Conservation (phyloP, 306 rosid genomes). For the Pterocarpus macrocarpus region DNA sequence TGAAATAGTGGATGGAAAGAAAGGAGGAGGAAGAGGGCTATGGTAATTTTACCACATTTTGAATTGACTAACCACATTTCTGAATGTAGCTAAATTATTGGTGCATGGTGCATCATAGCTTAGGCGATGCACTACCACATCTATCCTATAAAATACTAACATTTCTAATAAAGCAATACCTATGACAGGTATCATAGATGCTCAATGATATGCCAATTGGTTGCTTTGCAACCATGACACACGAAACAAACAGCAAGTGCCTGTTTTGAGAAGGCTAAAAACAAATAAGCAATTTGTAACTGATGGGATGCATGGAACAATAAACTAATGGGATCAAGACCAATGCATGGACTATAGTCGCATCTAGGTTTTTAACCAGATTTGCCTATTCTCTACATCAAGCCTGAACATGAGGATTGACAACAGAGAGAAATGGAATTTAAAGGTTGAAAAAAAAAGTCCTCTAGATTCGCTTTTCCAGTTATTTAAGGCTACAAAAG, state of each 20-base stretch:
- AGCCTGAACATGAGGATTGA: slow-evolving; percentile 3
- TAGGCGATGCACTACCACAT: too few relatives aligned
- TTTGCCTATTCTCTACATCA: not conserved
- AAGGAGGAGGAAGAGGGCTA: too few relatives aligned
- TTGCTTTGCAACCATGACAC: slow-evolving; percentile 93
- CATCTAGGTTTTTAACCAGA: slow-evolving; percentile 17
- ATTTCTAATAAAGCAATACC: slow-evolving; percentile 59
- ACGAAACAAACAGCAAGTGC: slow-evolving; percentile 94
- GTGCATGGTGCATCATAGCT: too few relatives aligned
- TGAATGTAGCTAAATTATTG: too few relatives aligned
- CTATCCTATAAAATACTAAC: too few relatives aligned
- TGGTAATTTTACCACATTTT: too few relatives aligned
- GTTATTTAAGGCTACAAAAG: slow-evolving; percentile 8
- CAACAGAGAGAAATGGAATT: not conserved
- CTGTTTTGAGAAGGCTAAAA: slow-evolving; percentile 59
- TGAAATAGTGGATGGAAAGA: too few relatives aligned
- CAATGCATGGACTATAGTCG: slow-evolving; percentile 8
- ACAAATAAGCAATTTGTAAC: slow-evolving; percentile 35
- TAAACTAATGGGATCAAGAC: slow-evolving; percentile 13
- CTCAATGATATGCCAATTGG: slow-evolving; percentile 96
- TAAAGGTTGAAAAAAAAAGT: not conserved
- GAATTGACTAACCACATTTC: too few relatives aligned
- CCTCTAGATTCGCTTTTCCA: slow-evolving; percentile 7
- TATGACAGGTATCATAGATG: slow-evolving; percentile 92
- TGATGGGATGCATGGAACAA: not conserved